Evolutionary conservation across 768 basidiomycete species (phyloP), one percentile per base, ranked within the genome.

Genomic region (Leccinellum albellum): DNA sequence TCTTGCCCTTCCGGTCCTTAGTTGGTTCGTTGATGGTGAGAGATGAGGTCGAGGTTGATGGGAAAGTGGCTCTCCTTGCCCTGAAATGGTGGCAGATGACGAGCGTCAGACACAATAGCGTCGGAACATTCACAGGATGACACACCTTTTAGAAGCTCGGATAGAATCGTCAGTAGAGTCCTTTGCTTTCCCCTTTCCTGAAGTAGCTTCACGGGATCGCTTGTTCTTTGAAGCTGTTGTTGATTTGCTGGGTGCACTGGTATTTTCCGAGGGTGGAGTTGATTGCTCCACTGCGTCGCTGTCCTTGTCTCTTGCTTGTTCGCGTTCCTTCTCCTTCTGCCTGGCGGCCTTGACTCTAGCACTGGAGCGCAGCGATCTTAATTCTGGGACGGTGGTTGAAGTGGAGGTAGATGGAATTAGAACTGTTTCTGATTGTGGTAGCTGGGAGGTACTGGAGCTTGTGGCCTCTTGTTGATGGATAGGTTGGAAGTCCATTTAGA

Each of bases 401-500:
- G 59, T 59, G 51, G 72, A 69, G 60, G 62, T 60, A 73, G 74
- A 67, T 77, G 73, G 68, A 74, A 72, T 44, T 55, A 61, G 65
- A 51, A 37, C 50, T 53, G 59, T 62, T 69, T 72, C 70, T 72
- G 70, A 73, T 74, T 73, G 72, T 72, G 78, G 70, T 67, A 74
- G 76, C 70, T 75, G 72, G 66, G 60, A 64, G 61, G 59, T 69
- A 75, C 80, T 85, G 74, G 83, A 81, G 82, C 74, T 77, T 74
- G 81, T 82, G 82, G 85, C 84, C 83, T 85, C 83, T 79, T 81
- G 81, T 68, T 80, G 78, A 79, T 88, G 76, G 69, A 74, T 75
- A 77, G 80, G 82, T 88, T 82, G 82, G 84, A 87, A 84, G 87
- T 91, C 89, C 89, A 91, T 91, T 91, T 90, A 91, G 87, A 83